These are phyloP conservation scores for Penicillium verhagenii DNA, from an alignment of 495 filamentous ascomycete species.

Conservation along the genomic window DNA sequence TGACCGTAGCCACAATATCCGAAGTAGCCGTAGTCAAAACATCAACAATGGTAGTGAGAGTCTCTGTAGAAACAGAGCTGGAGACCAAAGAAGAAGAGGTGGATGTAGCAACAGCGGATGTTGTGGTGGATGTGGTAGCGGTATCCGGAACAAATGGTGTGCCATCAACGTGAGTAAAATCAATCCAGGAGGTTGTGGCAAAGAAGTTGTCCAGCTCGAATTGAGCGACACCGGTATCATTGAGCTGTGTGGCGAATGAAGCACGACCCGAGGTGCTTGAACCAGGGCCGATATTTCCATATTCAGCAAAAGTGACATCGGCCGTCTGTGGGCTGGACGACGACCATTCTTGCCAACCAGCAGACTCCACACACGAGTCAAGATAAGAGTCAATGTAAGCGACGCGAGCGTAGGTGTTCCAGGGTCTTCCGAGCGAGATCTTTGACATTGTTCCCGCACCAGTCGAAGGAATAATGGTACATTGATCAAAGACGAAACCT, in stretches of 20 bases:
- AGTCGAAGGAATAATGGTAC: conserved; percentile 5
- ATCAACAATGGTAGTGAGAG: background rate
- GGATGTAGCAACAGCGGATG: background rate
- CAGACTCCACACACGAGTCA: conserved; percentile 50
- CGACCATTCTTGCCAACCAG: conserved; percentile 49
- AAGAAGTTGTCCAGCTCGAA: conserved; percentile 13
- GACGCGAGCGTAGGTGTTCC: conserved; percentile 56
- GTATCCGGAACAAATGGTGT: conserved; percentile 4
- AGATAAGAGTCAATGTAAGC: conserved; percentile 56
- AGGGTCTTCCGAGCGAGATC: conserved; percentile 60
- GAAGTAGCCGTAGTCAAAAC: background rate
- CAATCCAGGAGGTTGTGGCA: conserved; percentile 8
- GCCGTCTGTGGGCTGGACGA: conserved; percentile 9
- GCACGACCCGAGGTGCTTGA: conserved; percentile 6
- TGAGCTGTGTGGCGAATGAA: conserved; percentile 8
- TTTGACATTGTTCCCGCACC: conserved; percentile 3
- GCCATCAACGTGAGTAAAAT: conserved; percentile 10
- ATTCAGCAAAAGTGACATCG: conserved; percentile 20
- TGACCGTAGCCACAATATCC: background rate
- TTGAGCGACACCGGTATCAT: conserved; percentile 2
- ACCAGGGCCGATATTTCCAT: conserved; percentile 17
- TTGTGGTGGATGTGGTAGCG: background rate
- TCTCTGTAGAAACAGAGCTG: background rate
- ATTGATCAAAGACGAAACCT: conserved; percentile 17
- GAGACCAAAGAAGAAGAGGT: background rate